Evolutionary conservation across 192 early-diverging fungal species (phyloP).

Genomic region (Linnemannia schmuckeri): DNA sequence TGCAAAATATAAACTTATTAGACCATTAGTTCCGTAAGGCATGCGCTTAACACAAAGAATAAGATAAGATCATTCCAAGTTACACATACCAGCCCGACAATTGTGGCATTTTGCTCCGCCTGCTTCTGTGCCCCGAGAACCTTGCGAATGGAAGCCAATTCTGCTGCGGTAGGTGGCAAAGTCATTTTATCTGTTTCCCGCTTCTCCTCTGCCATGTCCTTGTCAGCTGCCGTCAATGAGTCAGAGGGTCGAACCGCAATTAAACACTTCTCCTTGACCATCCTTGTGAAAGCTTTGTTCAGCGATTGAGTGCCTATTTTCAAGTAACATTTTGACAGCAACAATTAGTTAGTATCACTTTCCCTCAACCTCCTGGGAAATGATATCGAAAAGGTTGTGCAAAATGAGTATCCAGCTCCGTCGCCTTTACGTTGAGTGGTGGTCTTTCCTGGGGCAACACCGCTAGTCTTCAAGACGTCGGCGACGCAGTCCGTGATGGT

Average conservation of each 20-base stretch:
- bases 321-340: not conserved
- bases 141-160: constrained; percentile 66
- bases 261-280: constrained; percentile 75
- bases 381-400: constrained; percentile 17
- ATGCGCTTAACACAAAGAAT: not conserved
- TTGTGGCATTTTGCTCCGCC: constrained; percentile 55
- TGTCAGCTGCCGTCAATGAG: constrained; percentile 70
- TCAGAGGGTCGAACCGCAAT: constrained; percentile 70
- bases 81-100: constrained; percentile 67
- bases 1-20: no score
- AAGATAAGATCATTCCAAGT: not conserved
- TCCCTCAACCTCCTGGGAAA: not conserved
- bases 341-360: not conserved
- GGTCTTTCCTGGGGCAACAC: constrained; percentile 32
- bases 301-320: constrained; percentile 16
- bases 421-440: constrained; percentile 25
- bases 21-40: not conserved
- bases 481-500: constrained; percentile 56
- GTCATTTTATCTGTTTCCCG: constrained; percentile 67
- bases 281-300: constrained; percentile 59
- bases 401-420: constrained; percentile 9
- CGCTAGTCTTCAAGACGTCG: constrained; percentile 35
- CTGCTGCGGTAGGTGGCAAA: constrained; percentile 72
- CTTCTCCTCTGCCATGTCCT: constrained; percentile 72
- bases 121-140: constrained; percentile 61